phyloP scores from a whole-genome alignment of 441 rosid species.

The Syzygium malaccense region DNA sequence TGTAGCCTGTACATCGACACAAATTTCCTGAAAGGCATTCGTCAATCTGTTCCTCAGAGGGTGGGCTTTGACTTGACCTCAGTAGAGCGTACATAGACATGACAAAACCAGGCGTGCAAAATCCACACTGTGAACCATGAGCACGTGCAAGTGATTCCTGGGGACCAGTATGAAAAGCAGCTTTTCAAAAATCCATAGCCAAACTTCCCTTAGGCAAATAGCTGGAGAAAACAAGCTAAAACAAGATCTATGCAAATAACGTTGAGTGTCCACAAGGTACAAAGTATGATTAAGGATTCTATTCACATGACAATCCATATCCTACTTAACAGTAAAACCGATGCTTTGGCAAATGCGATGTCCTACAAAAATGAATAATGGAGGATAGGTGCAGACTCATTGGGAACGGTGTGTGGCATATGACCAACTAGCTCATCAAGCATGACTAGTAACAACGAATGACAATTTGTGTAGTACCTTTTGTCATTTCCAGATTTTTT shows the following conservation, averaged over 20 bases:
- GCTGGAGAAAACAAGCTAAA: neutral
- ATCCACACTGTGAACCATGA: slow-evolving; percentile 98
- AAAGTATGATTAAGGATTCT: neutral
- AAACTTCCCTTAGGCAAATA: neutral
- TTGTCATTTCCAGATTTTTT: too few relatives aligned
- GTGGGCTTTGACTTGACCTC: slow-evolving; percentile 61
- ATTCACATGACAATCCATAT: neutral
- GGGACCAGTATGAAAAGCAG: neutral
- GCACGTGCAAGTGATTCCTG: slow-evolving; percentile 73
- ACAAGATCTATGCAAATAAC: neutral
- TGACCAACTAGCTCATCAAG: too few relatives aligned
- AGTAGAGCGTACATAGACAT: slow-evolving; percentile 89
- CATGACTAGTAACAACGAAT: too few relatives aligned
- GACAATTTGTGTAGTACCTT: too few relatives aligned
- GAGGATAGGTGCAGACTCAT: too few relatives aligned
- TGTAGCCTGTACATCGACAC: slow-evolving; percentile 95
- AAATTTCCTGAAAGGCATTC: slow-evolving; percentile 93
- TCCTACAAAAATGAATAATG: neutral
- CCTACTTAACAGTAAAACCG: neutral
- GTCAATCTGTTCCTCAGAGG: slow-evolving; percentile 82
- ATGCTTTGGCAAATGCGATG: neutral
- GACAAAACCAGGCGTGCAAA: slow-evolving; percentile 96
- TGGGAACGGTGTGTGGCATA: too few relatives aligned
- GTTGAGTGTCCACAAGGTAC: neutral
- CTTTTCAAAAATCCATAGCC: neutral